Evolutionary conservation across 2,329 filamentous ascomycete genomes (phyloP).

Genomic region (Basipetospora chlamydospora): DNA sequence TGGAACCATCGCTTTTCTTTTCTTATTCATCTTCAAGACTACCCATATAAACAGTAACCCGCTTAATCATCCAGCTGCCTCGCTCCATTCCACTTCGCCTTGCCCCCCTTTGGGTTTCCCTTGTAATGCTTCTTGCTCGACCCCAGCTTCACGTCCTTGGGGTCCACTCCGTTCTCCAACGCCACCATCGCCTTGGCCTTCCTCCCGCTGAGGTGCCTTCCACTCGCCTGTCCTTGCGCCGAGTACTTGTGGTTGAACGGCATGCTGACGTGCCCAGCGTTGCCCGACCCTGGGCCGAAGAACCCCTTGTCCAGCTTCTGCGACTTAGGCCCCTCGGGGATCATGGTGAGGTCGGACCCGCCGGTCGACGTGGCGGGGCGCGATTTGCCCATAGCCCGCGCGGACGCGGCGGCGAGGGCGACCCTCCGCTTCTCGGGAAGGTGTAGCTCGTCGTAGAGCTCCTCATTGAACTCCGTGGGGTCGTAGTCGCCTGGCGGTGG

Average conservation of each 20-base stretch:
- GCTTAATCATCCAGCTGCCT: constrained; percentile 21
- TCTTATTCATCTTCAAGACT: no score
- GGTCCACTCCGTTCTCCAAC: constrained; percentile 71
- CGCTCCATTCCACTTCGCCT: constrained; percentile 33
- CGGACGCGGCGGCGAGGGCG: constrained; percentile 38
- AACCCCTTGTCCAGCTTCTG: constrained; percentile 74
- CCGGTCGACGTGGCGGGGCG: constrained; percentile 10
- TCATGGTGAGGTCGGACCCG: constrained; percentile 13
- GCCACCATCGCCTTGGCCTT: constrained; percentile 73
- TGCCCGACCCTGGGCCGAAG: constrained; percentile 52
- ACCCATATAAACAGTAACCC: not conserved
- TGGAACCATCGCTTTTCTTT: not conserved
- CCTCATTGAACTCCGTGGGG: constrained; percentile 65
- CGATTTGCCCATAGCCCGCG: constrained; percentile 30
- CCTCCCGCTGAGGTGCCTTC: constrained; percentile 62
- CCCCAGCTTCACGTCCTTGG: constrained; percentile 53
- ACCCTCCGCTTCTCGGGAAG: constrained; percentile 69
- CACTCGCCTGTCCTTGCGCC: constrained; percentile 48
- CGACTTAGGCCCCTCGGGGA: constrained; percentile 57
- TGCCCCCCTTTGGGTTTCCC: constrained; percentile 48
- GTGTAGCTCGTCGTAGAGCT: constrained; percentile 72
- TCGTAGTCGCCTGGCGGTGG: constrained; percentile 68
- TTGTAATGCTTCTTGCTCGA: constrained; percentile 90
- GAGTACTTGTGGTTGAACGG: constrained; percentile 87
- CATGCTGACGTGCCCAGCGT: constrained; percentile 52